Base-by-base conservation (phyloP, 176 grass and related monocot genomes). In the Eragrostis nindensis region DNA sequence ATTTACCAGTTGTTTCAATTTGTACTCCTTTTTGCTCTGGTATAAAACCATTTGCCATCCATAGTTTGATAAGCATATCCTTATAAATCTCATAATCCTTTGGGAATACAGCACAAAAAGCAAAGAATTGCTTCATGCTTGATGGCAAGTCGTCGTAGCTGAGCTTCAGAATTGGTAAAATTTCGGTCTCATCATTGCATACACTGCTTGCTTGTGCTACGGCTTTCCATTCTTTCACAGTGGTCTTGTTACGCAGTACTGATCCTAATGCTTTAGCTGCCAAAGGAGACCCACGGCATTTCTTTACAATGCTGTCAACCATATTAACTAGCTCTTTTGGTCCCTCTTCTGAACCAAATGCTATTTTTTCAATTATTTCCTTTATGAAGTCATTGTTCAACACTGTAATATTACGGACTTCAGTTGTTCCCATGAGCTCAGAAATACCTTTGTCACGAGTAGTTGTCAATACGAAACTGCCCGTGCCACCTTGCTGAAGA, bases 21-120 rank as follows among this genome's bases (percentile, higher is more conserved):
- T 2, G 11, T 0, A 1, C 16, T 43, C 1, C 16, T 32, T 45
- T 13, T 42, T 81, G 7, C 3, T 38, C 41, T 1, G 65, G 43
- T 1, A 78, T 52, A 25, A 70, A 62, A 5, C 22, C 64, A 70
- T 85, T 78, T 2, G 82, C 82, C 65, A 85, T 85, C 74, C 82
- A 84, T 1, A 85, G 5, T 4, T 42, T 42, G 7, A 85, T 85
- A 6, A 77, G 15, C 39, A 13, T 71, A 4, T 62, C 42, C 5
- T 62, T 65, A 52, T 82, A 18, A 48, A 59, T 73, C 6, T 11
- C 57, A 3, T 77, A 77, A n/a, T 84, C 73, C 53, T 77, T 84
- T 1, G 82, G 82, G 39, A 77, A 84, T 11, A 84, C 0, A 11
- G 65, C 64, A 50, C 73, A 84, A 0, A 77, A 84, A 5, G 64